Conservation (phyloP, 2,329 filamentous ascomycete genomes). For the Fusarium torulosum region DNA sequence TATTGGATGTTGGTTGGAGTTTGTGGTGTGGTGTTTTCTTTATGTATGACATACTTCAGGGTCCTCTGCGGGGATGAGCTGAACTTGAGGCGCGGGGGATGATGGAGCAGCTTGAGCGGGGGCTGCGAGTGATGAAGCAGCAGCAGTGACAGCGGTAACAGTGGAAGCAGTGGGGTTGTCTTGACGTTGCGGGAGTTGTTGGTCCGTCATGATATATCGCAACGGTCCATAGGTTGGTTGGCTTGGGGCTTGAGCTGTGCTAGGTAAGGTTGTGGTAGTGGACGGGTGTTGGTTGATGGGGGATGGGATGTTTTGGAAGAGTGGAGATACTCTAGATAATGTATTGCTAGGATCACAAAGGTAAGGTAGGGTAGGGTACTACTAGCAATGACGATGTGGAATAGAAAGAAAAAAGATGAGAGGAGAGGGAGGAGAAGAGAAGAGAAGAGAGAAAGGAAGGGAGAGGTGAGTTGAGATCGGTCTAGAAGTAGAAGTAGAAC, state of each 20-base stretch:
- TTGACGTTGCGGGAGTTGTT: slow-evolving; percentile 12
- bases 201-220: slow-evolving; percentile 30
- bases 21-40: not conserved
- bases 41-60: slow-evolving; percentile 32
- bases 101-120: slow-evolving; percentile 9
- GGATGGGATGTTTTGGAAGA: slow-evolving; percentile 5
- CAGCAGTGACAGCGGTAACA: not conserved
- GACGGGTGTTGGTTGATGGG: slow-evolving; percentile 11
- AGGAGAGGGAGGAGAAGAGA: not conserved
- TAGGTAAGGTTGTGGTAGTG: slow-evolving; percentile 5
- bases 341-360: no score
- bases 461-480: not conserved
- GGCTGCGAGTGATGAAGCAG: not conserved
- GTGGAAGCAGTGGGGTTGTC: slow-evolving; percentile 30
- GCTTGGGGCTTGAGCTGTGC: not conserved
- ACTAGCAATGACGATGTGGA: not conserved
- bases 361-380: no score
- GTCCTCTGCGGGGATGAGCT: slow-evolving; percentile 42
- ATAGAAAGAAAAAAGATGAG: not conserved
- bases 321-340: slow-evolving; percentile 6
- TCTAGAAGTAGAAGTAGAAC: not conserved
- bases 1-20: not conserved
- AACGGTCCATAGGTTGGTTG: slow-evolving; percentile 9
- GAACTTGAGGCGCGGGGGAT: slow-evolving; percentile 32
- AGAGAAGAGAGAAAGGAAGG: not conserved